Conservation (phyloP, 148 eudicot species). For the Spergularia bocconei region DNA sequence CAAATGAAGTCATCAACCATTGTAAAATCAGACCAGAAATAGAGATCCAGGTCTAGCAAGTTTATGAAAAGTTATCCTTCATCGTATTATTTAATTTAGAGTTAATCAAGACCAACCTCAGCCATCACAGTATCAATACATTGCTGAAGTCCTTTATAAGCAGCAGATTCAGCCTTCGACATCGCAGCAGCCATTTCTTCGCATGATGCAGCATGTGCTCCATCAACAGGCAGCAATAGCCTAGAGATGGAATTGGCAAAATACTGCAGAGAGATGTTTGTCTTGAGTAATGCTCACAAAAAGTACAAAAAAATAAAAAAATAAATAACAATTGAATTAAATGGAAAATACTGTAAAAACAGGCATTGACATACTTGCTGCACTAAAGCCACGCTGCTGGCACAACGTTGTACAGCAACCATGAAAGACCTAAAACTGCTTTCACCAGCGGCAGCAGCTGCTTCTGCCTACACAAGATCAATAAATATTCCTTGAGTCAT, state of each 20-base stretch:
- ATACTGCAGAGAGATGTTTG: conserved; percentile 43
- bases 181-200: conserved; percentile 97
- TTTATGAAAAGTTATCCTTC: background rate
- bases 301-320: too few relatives aligned
- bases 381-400: conserved; percentile 96
- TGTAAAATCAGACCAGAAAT: background rate
- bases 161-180: conserved; percentile 93
- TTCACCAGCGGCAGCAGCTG: conserved; percentile 99
- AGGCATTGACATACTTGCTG: conserved; percentile 69
- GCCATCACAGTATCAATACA: conserved; percentile 99
- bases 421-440: conserved; percentile 97
- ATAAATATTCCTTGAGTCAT: conserved; percentile 18
- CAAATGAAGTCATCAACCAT: background rate
- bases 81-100: background rate
- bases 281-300: conserved; percentile 4
- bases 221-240: conserved; percentile 86
- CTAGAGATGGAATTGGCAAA: conserved; percentile 88
- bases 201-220: conserved; percentile 94
- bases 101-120: conserved; percentile 56
- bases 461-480: conserved; percentile 71
- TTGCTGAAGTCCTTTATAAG: conserved; percentile 95
- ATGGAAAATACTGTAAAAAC: background rate
- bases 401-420: conserved; percentile 98
- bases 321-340: background rate
- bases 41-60: conserved; percentile 5